Evolutionary conservation across 23 red algal species (phyloP), one percentile per base, ranked within the genome.

Genomic region (Cyanidioschyzon merolae): DNA sequence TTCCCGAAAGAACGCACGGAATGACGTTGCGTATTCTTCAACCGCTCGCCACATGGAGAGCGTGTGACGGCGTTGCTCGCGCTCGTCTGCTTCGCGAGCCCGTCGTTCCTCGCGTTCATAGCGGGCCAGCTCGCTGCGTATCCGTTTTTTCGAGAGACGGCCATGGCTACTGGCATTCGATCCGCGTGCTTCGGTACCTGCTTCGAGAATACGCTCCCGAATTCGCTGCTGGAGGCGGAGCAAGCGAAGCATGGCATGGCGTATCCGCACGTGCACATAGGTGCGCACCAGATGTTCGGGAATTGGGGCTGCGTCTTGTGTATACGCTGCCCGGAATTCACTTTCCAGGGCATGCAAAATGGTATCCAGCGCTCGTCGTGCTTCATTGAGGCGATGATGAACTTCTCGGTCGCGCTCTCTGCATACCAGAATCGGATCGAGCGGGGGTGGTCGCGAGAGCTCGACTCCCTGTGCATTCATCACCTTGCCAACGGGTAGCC

Each of bases 1-100:
- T 35, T 81, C 78, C 39, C 68, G 59, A n/a, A 71, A 71, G 41
- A 58, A 81, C 7, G 59, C 38, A 17, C 78, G 39, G 32, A 81
- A 81, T 12, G 27, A 34, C 21, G 34, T 50, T 1, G 59, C 38
- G 68, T 81, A 58, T 26, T 71, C 68, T 30, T 71, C 50, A 25
- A 81, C 7, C 2, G 57, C 37, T 0, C 36, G 38, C 21, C 40
- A 58, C 21, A 81, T 59, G 32, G 41, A 15, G 21, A 81, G 1
- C 38, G 38, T 31, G 15, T 81, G 39, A 21, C 50, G 59, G 0
- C 78, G 78, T 21, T 29, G 59, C 16, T 81, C 78, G 21, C 78
- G 39, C 38, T 81, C 78, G 41, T 58, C 58, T 31, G 41, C 38
- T 40, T 81, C 78, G 63, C 63, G 63, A 25, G 21, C n/a, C 30